Percentiles rank a stretch among this genome's conserved stretches.
Conservation (phyloP, 495 filamentous ascomycete genomes). For the Cercophora newfieldiana region DNA sequence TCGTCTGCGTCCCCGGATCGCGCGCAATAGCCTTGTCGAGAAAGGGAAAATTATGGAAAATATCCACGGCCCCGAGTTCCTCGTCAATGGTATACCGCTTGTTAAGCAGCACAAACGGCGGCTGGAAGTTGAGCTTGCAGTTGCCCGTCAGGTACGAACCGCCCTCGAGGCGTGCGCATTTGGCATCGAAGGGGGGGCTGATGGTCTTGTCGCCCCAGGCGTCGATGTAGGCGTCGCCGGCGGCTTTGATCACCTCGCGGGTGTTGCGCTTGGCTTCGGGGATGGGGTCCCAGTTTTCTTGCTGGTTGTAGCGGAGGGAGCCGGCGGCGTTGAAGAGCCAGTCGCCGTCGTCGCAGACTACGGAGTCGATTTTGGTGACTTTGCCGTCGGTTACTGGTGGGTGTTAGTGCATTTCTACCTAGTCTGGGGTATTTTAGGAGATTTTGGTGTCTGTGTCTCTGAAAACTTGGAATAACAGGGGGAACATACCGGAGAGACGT, state of each 20-base stretch:
- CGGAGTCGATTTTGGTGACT: conserved; percentile 36
- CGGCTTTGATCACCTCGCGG: conserved; percentile 42
- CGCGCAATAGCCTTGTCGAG: conserved; percentile 38
- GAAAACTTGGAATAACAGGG: too few species aligned
- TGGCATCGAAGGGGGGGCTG: conserved; percentile 40
- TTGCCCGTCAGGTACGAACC: conserved; percentile 38
- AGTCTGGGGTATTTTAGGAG: too few species aligned
- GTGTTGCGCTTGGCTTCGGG: conserved; percentile 36
- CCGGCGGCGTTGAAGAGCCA: conserved; percentile 42
- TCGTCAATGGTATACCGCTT: conserved; percentile 48
- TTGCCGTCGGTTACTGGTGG: too few species aligned
- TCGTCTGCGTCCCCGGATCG: conserved; percentile 36
- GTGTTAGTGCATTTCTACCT: too few species aligned
- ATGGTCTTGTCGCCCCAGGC: conserved; percentile 38
- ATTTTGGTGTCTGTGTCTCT: too few species aligned
- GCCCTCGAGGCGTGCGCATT: conserved; percentile 47
- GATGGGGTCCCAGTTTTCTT: conserved; percentile 41
- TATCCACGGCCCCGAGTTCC: conserved; percentile 43
- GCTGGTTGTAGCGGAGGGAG: conserved; percentile 31
- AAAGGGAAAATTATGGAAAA: conserved; percentile 47
- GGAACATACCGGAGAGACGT: conserved; percentile 23
- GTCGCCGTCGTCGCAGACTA: conserved; percentile 35
- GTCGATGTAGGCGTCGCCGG: conserved; percentile 47
- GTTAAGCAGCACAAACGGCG: conserved; percentile 35
- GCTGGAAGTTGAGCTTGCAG: conserved; percentile 36